Conservation (phyloP, 1,284 basidiomycete species). For the Papiliotrema terrestris region DNA sequence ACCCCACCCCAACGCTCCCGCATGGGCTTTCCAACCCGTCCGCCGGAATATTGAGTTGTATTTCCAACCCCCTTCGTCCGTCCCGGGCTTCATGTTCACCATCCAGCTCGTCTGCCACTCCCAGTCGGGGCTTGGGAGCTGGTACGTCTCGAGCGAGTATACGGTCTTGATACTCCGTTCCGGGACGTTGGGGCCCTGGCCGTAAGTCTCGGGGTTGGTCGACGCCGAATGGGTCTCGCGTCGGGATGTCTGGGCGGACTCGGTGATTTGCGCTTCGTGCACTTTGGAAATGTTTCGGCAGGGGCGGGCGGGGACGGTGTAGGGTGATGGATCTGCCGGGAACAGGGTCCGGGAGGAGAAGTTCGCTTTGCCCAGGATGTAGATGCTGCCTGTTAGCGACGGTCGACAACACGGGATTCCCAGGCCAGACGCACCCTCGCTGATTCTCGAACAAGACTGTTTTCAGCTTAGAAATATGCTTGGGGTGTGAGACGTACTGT, state of each 20-base stretch:
- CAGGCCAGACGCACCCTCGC: slow-evolving; percentile 34
- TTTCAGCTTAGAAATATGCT: slow-evolving; percentile 32
- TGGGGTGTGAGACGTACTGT: slow-evolving; percentile 69
- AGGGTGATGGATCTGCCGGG: slow-evolving; percentile 45
- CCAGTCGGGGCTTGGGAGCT: slow-evolving; percentile 45
- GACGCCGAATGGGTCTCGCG: neutral
- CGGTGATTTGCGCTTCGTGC: no score
- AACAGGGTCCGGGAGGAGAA: slow-evolving; percentile 43
- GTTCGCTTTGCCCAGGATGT: slow-evolving; percentile 42
- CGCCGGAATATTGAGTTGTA: slow-evolving; percentile 47
- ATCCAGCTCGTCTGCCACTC: slow-evolving; percentile 48
- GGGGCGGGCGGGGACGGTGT: slow-evolving; percentile 22
- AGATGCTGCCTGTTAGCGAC: slow-evolving; percentile 24
- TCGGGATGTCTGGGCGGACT: no score
- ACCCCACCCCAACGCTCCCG: slow-evolving; percentile 40
- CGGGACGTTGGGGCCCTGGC: neutral
- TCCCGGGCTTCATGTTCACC: slow-evolving; percentile 47
- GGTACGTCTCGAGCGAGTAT: slow-evolving; percentile 43
- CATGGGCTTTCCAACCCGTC: slow-evolving; percentile 35
- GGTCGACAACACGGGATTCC: neutral
- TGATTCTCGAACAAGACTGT: slow-evolving; percentile 50
- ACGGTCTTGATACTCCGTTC: slow-evolving; percentile 33
- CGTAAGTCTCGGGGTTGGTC: neutral
- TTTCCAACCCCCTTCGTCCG: slow-evolving; percentile 49
- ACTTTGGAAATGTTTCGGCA: neutral